Conservation (phyloP, 768 basidiomycete genomes). For the Multifurca ochricompacta region DNA sequence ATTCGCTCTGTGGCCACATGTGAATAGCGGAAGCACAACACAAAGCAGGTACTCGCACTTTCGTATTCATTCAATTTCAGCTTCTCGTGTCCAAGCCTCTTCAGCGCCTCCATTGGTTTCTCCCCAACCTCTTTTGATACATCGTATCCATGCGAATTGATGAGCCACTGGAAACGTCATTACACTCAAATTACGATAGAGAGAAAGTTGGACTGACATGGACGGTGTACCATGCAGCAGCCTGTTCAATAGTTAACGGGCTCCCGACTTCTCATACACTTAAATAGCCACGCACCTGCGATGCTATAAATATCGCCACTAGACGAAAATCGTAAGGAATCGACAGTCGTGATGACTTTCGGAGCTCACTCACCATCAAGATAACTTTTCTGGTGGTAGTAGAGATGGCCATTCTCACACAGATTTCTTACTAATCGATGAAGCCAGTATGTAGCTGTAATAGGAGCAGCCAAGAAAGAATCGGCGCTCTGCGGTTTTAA, state of each 20-base stretch:
- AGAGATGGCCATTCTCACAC: constrained; percentile 21
- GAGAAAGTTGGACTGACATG: constrained; percentile 38
- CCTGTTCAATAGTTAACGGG: constrained; percentile 36
- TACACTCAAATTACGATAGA: not conserved
- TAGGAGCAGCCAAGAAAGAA: not conserved
- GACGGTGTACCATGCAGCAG: constrained; percentile 70
- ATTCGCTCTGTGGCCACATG: constrained; percentile 53
- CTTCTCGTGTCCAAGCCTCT: constrained; percentile 60
- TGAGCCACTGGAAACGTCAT: constrained; percentile 46
- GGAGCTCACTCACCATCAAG: constrained; percentile 24
- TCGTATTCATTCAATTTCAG: constrained; percentile 89
- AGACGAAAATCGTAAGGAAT: not conserved
- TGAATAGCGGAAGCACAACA: not conserved
- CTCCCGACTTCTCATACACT: not conserved
- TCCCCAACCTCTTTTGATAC: constrained; percentile 54
- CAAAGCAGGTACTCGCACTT: constrained; percentile 39
- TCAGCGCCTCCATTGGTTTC: constrained; percentile 63
- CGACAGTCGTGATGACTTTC: not conserved
- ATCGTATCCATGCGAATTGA: constrained; percentile 42
- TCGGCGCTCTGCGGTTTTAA: not conserved
- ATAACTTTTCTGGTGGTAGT: constrained; percentile 23
- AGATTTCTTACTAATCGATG: not conserved
- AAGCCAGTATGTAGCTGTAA: not conserved
- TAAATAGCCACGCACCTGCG: constrained; percentile 36
- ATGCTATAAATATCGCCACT: constrained; percentile 41